These are phyloP conservation scores for Gentiana straminea DNA, from an alignment of 257 asterid species.

Conservation along the genomic window DNA sequence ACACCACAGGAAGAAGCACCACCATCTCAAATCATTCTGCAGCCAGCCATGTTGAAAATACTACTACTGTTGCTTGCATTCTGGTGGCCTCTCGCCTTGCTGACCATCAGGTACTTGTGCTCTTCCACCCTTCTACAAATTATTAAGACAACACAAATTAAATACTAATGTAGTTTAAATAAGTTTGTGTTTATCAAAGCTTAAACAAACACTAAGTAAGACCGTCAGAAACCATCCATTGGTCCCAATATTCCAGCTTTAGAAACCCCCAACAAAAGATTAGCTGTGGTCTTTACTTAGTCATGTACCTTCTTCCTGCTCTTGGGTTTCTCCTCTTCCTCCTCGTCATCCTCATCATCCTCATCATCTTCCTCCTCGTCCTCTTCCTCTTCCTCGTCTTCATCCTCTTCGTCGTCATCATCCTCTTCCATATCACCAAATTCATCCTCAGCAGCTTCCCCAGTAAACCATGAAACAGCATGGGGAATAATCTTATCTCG, in stretches of 20 bases:
- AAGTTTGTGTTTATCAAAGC: too few relatives aligned
- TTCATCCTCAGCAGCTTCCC: constrained; percentile 13
- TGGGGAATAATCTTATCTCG: constrained; percentile 12
- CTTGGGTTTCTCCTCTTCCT: constrained; percentile 4
- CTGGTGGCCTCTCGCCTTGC: constrained; percentile 7
- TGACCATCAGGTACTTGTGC: constrained; percentile 2
- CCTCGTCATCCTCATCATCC: constrained; percentile 1
- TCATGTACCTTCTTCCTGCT: constrained; percentile 4
- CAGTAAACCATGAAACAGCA: constrained; percentile 15
- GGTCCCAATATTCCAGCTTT: too few relatives aligned
- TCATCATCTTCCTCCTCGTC: neutral
- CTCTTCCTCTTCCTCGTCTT: neutral
- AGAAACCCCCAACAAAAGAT: neutral
- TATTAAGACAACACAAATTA: neutral
- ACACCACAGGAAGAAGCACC: neutral
- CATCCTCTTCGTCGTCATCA: constrained; percentile 1
- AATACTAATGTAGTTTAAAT: neutral
- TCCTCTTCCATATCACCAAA: constrained; percentile 4
- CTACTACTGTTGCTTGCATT: too few relatives aligned
- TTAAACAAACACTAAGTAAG: too few relatives aligned
- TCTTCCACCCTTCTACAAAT: constrained; percentile 5
- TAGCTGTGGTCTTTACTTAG: neutral
- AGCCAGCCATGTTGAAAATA: neutral
- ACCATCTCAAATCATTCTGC: constrained; percentile 1
- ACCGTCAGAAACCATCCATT: too few relatives aligned